Percentiles rank a stretch among this genome's conserved stretches.
Evolutionary conservation across 148 eudicot species (phyloP).

Genomic region (Rheum nobile): DNA sequence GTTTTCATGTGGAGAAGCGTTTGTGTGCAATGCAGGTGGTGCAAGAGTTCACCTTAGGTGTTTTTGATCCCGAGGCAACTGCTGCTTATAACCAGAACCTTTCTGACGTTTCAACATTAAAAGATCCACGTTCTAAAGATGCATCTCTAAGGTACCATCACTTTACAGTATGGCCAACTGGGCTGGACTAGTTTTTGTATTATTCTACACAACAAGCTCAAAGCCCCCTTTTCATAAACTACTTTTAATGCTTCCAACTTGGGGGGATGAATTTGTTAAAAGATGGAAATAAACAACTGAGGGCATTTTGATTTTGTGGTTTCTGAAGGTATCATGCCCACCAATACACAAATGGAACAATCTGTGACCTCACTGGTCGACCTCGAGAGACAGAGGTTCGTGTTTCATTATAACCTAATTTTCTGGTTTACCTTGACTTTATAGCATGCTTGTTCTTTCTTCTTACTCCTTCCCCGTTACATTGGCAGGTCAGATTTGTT

Average conservation of each 20-base stretch:
- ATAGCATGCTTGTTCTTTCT: neutral
- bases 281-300: neutral
- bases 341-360: slow-evolving; percentile 71
- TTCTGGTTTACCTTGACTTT: slow-evolving; percentile 2
- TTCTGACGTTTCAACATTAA: slow-evolving; percentile 61
- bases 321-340: slow-evolving; percentile 84
- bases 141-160: slow-evolving; percentile 70
- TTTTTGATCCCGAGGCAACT: slow-evolving; percentile 76
- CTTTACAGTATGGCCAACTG: neutral
- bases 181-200: neutral
- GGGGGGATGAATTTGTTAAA: neutral
- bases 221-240: no score
- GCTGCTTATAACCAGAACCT: slow-evolving; percentile 62
- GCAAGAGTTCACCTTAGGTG: slow-evolving; percentile 82
- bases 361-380: slow-evolving; percentile 74
- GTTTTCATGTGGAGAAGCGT: neutral
- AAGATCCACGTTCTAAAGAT: slow-evolving; percentile 91
- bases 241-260: no score
- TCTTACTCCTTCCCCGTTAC: neutral
- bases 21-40: slow-evolving; percentile 33
- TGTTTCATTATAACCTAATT: neutral
- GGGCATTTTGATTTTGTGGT: slow-evolving; percentile 3
- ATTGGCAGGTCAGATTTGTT: slow-evolving; percentile 74
- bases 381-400: slow-evolving; percentile 88
- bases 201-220: neutral